phyloP scores from a whole-genome alignment of 2,329 filamentous ascomycete genomes.

The Colletotrichum aenigma region DNA sequence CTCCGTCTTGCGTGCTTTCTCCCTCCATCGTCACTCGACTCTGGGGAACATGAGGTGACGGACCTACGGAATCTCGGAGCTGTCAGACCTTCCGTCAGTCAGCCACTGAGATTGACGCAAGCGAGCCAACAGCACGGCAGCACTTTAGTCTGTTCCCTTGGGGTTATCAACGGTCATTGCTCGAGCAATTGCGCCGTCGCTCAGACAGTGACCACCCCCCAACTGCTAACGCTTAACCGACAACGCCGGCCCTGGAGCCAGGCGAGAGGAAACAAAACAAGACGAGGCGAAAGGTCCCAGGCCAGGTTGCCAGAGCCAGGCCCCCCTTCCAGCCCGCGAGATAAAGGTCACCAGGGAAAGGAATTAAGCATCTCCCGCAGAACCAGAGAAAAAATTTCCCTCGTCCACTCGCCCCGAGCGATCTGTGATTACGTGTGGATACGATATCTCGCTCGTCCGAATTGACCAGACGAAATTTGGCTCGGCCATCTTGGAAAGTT shows the following conservation, averaged over 20 bases:
- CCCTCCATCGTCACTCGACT: neutral
- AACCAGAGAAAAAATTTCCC: neutral
- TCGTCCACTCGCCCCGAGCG: neutral
- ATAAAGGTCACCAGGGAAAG: neutral
- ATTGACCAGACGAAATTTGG: neutral
- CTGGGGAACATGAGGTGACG: neutral
- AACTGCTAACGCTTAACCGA: neutral
- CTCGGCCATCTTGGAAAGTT: neutral
- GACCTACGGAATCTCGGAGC: neutral
- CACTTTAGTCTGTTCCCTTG: neutral
- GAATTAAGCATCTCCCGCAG: slow-evolving; percentile 8
- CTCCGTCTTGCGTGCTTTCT: neutral
- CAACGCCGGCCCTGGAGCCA: neutral
- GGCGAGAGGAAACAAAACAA: neutral
- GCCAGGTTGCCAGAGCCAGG: neutral
- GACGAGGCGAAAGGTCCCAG: neutral
- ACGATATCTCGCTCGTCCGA: slow-evolving; percentile 6
- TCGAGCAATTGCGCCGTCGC: neutral
- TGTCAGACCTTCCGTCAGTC: neutral
- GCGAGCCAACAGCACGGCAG: neutral
- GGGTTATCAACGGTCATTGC: neutral
- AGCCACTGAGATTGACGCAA: slow-evolving; percentile 2
- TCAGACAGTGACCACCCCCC: neutral
- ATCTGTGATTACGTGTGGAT: slow-evolving; percentile 16
- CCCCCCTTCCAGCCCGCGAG: neutral